Evolutionary conservation across 2,329 filamentous ascomycete species (phyloP).

Genomic region (Gremmenia infestans): DNA sequence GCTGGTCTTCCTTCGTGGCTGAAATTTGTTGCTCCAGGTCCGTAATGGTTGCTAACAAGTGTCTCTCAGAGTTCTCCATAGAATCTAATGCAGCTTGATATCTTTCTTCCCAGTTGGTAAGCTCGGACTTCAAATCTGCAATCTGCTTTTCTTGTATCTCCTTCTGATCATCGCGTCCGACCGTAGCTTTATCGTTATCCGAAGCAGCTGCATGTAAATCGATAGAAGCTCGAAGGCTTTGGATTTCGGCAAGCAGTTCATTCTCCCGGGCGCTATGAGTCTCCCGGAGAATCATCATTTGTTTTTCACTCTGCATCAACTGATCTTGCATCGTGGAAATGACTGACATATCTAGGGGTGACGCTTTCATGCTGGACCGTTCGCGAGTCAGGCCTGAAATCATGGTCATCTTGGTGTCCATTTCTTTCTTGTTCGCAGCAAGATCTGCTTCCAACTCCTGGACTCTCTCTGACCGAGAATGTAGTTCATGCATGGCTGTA

Average conservation of each 20-base stretch:
- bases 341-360: constrained; percentile 86
- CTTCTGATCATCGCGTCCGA: constrained; percentile 19
- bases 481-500: constrained; percentile 86
- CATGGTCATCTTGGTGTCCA: constrained; percentile 94
- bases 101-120: constrained; percentile 69
- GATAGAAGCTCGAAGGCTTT: constrained; percentile 49
- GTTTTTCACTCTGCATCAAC: constrained; percentile 78
- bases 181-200: constrained; percentile 11
- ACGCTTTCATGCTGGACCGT: constrained; percentile 78
- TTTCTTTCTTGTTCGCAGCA: constrained; percentile 80
- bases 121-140: constrained; percentile 62
- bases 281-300: constrained; percentile 69
- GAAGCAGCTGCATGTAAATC: constrained; percentile 15
- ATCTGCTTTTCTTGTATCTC: constrained; percentile 40
- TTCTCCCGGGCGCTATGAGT: constrained; percentile 69
- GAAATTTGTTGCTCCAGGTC: constrained; percentile 62
- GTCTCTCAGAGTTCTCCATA: constrained; percentile 66
- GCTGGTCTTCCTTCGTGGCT: constrained; percentile 38
- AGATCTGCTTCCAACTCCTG: constrained; percentile 86
- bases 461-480: constrained; percentile 80
- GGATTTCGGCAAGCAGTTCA: constrained; percentile 67
- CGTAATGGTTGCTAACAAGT: constrained; percentile 66
- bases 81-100: constrained; percentile 66
- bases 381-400: constrained; percentile 93
- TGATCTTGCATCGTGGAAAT: constrained; percentile 84